phyloP scores from a whole-genome alignment of 164 flowering plant species.

The Tinospora cordifolia region DNA sequence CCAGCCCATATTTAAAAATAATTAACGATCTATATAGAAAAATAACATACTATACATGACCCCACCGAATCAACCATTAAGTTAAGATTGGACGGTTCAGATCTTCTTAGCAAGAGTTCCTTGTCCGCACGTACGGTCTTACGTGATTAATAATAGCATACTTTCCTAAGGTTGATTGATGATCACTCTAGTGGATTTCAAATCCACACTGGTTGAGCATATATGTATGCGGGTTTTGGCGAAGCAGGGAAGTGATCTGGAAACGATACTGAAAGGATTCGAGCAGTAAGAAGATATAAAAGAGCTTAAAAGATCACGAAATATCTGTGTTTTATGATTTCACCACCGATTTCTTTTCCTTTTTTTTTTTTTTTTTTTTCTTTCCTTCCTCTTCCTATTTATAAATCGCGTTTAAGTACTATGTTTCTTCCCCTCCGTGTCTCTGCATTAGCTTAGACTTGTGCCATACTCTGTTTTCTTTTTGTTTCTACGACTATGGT shows the following conservation, averaged over 20 bases:
- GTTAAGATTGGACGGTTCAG: neutral
- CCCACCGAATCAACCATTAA: neutral
- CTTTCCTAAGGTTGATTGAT: too few relatives aligned
- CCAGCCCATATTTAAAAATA: too few relatives aligned
- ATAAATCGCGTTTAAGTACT: neutral
- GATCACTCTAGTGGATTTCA: too few relatives aligned
- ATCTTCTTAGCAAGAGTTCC: neutral
- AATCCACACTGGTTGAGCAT: too few relatives aligned
- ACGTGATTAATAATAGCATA: neutral
- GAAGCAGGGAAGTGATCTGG: neutral
- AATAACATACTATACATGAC: neutral
- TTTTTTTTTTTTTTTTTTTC: neutral
- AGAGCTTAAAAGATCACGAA: conserved; percentile 34
- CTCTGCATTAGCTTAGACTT: too few relatives aligned
- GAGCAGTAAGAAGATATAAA: neutral
- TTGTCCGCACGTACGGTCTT: neutral
- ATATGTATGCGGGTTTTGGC: too few relatives aligned
- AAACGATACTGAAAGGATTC: neutral
- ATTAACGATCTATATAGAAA: neutral
- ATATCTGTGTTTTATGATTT: conserved; percentile 35
- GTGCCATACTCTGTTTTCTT: neutral
- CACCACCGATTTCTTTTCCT: conserved; percentile 10
- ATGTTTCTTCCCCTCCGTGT: too few relatives aligned
- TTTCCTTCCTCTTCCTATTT: neutral
- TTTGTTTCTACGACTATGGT: conserved; percentile 3